Evolutionary conservation across 1,284 basidiomycete species (phyloP).

Genomic region (Pseudozyma flocculosa): DNA sequence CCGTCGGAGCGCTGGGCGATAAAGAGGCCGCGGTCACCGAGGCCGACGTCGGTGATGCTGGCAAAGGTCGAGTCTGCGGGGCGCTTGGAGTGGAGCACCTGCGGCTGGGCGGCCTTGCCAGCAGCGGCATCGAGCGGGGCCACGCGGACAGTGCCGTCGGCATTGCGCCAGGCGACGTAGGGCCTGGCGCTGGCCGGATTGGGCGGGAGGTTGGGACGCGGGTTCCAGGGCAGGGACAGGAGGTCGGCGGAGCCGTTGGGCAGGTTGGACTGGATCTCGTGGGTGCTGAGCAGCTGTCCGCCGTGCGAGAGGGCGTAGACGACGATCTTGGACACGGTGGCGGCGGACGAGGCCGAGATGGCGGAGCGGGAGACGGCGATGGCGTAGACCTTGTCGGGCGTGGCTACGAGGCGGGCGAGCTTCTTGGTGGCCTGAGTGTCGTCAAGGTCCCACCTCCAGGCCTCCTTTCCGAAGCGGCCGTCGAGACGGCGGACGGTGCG

Average conservation of each 20-base stretch:
- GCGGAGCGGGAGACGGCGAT: slow-evolving; percentile 30
- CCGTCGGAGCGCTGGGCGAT: slow-evolving; percentile 40
- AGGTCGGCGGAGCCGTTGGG: slow-evolving; percentile 20
- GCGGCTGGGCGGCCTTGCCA: slow-evolving; percentile 31
- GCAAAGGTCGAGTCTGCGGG: slow-evolving; percentile 19
- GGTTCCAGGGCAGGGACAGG: slow-evolving; percentile 32
- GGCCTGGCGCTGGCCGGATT: slow-evolving; percentile 27
- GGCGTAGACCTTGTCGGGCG: slow-evolving; percentile 34
- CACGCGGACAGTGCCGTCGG: slow-evolving; percentile 40
- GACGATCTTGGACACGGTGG: slow-evolving; percentile 6
- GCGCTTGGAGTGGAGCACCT: slow-evolving; percentile 31
- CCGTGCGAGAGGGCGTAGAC: slow-evolving; percentile 29
- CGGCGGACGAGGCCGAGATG: slow-evolving; percentile 20
- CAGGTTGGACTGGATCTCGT: slow-evolving; percentile 27
- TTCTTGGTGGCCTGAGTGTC: slow-evolving; percentile 19
- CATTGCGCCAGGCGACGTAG: slow-evolving; percentile 51
- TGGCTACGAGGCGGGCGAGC: slow-evolving; percentile 23
- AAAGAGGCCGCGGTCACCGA: slow-evolving; percentile 46
- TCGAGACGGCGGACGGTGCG: slow-evolving; percentile 33
- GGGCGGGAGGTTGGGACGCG: slow-evolving; percentile 27
- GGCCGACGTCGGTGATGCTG: slow-evolving; percentile 38
- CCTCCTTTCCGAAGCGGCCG: slow-evolving; percentile 9
- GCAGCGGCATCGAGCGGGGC: slow-evolving; percentile 29
- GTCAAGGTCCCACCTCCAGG: slow-evolving; percentile 26
- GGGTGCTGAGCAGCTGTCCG: slow-evolving; percentile 31